Evolutionary conservation across 208 protist species (phyloP).

Genomic region (Crithidia acanthocephali): DNA sequence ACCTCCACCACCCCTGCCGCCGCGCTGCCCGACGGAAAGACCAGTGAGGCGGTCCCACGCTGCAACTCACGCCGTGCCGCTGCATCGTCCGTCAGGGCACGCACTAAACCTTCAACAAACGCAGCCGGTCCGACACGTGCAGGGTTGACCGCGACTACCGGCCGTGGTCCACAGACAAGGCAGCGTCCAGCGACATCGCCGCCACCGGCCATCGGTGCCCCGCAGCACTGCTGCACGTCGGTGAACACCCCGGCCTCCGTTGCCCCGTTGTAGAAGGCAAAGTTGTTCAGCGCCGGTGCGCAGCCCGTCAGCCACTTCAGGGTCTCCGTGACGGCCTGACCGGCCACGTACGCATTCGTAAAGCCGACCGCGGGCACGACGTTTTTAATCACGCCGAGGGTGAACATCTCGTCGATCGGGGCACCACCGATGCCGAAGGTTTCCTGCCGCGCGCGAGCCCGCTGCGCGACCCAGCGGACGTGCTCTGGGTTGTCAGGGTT

Average conservation of each 20-base stretch:
- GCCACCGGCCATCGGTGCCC: constrained; percentile 17
- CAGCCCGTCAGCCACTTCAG: constrained; percentile 93
- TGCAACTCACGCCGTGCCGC: constrained; percentile 4
- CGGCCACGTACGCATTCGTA: constrained; percentile 97
- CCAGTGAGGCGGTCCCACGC: constrained; percentile 10
- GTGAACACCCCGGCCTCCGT: constrained; percentile 36
- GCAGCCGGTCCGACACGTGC: constrained; percentile 21
- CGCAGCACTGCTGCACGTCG: constrained; percentile 28
- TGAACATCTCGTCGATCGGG: constrained; percentile 88
- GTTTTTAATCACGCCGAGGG: constrained; percentile 97
- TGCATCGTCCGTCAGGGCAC: constrained; percentile 9
- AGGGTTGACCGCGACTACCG: constrained; percentile 35
- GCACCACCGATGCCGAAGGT: constrained; percentile 92
- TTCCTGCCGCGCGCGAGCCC: constrained; percentile 85
- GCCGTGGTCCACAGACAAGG: constrained; percentile 65
- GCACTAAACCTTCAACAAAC: constrained; percentile 28
- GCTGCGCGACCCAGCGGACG: constrained; percentile 87
- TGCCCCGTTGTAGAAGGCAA: constrained; percentile 93
- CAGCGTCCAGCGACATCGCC: constrained; percentile 38
- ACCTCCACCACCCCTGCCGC: constrained; percentile 12
- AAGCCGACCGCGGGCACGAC: constrained; percentile 99
- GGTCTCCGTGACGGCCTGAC: constrained; percentile 92
- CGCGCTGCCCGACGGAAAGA: background rate
- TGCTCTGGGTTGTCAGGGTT: constrained; percentile 93
- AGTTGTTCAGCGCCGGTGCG: constrained; percentile 88